Evolutionary conservation across 306 rosid species (phyloP).

Genomic region (Oemleria cerasiformis): DNA sequence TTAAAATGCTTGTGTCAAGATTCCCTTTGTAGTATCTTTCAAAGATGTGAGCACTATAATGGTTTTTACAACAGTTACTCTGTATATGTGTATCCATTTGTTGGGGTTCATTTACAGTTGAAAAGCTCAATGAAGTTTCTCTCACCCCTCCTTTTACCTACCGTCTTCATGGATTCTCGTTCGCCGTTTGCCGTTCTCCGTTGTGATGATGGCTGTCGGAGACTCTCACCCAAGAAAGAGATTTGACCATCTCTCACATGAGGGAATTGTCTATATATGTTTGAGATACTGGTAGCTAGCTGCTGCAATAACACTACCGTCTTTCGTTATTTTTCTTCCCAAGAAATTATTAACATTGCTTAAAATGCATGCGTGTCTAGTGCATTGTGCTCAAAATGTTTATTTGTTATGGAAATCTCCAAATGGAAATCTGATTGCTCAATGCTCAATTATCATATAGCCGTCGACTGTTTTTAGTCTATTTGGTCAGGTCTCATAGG

Average conservation of each 20-base stretch:
- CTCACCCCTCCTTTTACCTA: constrained; percentile 15
- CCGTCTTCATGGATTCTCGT: constrained; percentile 34
- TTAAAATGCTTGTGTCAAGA: constrained; percentile 30
- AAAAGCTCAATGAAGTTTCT: constrained; percentile 46
- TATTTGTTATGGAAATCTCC: neutral
- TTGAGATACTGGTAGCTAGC: constrained; percentile 34
- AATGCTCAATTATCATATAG: no score
- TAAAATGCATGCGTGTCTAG: neutral
- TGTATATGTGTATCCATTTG: constrained; percentile 62
- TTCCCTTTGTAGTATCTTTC: constrained; percentile 24
- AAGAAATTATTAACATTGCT: constrained; percentile 16
- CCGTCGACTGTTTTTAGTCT: neutral
- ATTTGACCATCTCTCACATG: constrained; percentile 28
- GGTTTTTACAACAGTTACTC: constrained; percentile 24
- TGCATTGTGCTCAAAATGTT: neutral
- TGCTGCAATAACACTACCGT: constrained; percentile 28
- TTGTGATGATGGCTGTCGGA: constrained; percentile 30
- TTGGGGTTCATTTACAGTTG: constrained; percentile 46
- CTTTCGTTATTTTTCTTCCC: constrained; percentile 22
- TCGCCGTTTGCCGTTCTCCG: constrained; percentile 14
- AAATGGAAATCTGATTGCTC: neutral
- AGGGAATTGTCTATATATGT: constrained; percentile 43
- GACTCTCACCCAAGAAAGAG: constrained; percentile 43
- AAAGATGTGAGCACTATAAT: constrained; percentile 31
- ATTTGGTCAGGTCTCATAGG: no score